Base-by-base conservation (phyloP, 2,329 filamentous ascomycete genomes). In the Myrmaecium sp. region DNA sequence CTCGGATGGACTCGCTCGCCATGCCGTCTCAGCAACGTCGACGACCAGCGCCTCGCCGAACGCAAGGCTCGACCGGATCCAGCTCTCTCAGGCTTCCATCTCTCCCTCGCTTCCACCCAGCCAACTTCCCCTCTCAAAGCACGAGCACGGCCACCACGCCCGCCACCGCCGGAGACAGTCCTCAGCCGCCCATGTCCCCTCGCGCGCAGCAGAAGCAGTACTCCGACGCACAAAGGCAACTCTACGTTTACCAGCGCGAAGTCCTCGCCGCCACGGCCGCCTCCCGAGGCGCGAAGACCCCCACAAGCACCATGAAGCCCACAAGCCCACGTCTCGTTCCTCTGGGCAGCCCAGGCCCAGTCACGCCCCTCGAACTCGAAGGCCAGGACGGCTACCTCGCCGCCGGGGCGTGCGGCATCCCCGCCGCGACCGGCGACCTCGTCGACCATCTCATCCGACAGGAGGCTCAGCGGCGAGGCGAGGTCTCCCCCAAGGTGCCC, bases 301-400 rank as follows among this genome's bases (percentile, higher is more conserved):
- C 39, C 15, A 21, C 35, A 11, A 33, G 30, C 10, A 34, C 26
- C 12, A 20, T 38, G 5, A 58, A 52, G 35, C 60, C 61, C 2
- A 49, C 42, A 14, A 62, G 58, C 39, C 62, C 62, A 17, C 52
- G 57, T 20, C 48, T 66, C 21, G 49, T 49, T 14, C 62, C 62
- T 14, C 40, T 62, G 13, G 59, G 56, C 10, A 64, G 60, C 29
- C 62, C 62, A 3, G 60, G 60, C 20, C 58, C 58, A 5, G 59
- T 65, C 20, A 66, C 62, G 14, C 62, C 61, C n/a, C 40, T 66
- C 24, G 57, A 58, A 35, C 51, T 66, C 17, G 61, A 62, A 38
- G 47, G 45, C 2, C 36, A 44, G 10, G 44, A 47, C 9, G 47
- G 54, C n/a, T 64, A 64, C 34, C 45, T 64, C 15, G 46, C 54